These are phyloP conservation scores for Cucumis variabilis DNA, from an alignment of 331 rosid genomes.

Conservation along the genomic window DNA sequence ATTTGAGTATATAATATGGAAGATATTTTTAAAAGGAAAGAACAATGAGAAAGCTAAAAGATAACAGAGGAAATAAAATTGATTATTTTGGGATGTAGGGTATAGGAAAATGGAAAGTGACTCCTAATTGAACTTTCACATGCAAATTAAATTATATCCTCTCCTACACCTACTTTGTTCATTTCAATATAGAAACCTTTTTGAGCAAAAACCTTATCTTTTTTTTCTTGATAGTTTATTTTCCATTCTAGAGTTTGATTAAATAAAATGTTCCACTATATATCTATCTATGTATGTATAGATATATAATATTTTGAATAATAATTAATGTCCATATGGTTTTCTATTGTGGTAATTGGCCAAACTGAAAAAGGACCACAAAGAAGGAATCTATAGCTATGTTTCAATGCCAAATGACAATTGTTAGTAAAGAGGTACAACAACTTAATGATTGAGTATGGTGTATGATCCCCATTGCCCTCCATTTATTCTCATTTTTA, in stretches of 20 bases:
- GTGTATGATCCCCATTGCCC: background rate
- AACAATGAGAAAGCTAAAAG: background rate
- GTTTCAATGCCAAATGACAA: constrained; percentile 13
- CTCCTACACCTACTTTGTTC: background rate
- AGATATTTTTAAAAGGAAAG: background rate
- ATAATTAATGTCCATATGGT: background rate
- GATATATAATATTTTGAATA: no score
- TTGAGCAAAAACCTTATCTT: background rate
- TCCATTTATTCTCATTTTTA: background rate
- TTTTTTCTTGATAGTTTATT: background rate
- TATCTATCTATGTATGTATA: no score
- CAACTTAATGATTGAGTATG: constrained; percentile 14
- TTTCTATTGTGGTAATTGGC: background rate
- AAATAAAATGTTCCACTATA: background rate
- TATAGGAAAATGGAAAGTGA: background rate
- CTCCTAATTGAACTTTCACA: background rate
- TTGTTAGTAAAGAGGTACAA: background rate
- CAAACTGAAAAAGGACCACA: constrained; percentile 14
- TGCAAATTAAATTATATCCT: background rate
- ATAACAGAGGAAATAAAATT: background rate
- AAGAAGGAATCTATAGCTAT: background rate
- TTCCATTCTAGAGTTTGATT: constrained; percentile 12
- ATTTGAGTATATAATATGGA: background rate
- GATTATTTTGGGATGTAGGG: background rate
- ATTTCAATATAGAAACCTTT: background rate